A percentile compares a stretch with the other conserved stretches of the same genome.
Evolutionary conservation across 805 yeast genomes (phyloP).

Genomic region (Candida gorgasii): DNA sequence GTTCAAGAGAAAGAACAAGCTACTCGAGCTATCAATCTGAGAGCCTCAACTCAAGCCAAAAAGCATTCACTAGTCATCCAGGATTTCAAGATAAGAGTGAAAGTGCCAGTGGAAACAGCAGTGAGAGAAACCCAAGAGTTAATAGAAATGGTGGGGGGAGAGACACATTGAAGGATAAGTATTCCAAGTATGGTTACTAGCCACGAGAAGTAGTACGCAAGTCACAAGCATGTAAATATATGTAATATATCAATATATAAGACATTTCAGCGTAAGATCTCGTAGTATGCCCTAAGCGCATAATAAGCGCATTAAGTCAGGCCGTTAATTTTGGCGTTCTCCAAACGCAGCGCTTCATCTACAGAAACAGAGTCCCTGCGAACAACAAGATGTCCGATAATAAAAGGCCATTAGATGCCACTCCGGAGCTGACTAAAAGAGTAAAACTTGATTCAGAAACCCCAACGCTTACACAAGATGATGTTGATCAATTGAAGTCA

Average conservation of each 20-base stretch:
- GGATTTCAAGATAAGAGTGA: conserved; percentile 1
- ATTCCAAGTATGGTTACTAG: conserved; percentile 9
- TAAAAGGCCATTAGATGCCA: conserved; percentile 22
- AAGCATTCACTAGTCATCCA: conserved; percentile 4
- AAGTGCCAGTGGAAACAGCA: too few relatives aligned
- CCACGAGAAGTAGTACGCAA: too few relatives aligned
- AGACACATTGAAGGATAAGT: conserved; percentile 5
- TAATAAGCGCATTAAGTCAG: too few relatives aligned
- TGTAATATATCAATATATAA: too few relatives aligned
- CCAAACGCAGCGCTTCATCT: too few relatives aligned
- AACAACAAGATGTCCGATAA: not conserved
- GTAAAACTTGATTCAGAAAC: conserved; percentile 7
- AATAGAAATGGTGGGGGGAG: not conserved
- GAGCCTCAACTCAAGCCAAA: not conserved
- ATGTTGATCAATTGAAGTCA: conserved; percentile 27
- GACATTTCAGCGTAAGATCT: too few relatives aligned
- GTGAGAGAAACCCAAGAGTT: conserved; percentile 1
- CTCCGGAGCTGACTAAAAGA: conserved; percentile 15
- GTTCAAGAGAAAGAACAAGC: not conserved
- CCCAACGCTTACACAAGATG: not conserved
- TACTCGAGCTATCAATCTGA: conserved; percentile 1
- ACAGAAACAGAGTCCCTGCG: too few relatives aligned
- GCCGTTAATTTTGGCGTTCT: too few relatives aligned
- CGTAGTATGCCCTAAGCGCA: too few relatives aligned
- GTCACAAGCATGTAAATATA: not conserved